Evolutionary conservation across 768 basidiomycete species (phyloP).

Genomic region (Thelephora ganbajun): DNA sequence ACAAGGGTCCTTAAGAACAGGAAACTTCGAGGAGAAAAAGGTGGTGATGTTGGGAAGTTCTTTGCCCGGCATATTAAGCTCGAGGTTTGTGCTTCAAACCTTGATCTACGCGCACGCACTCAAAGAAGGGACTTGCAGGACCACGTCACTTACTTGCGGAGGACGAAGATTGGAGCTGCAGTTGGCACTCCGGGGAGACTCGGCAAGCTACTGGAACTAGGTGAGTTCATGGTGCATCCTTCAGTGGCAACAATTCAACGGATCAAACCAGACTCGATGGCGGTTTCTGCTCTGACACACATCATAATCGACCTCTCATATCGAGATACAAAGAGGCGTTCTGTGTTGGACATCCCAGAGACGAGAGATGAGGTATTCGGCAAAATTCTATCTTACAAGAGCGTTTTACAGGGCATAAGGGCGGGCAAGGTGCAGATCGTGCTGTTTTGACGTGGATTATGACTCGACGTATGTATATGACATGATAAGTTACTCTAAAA

Average conservation of each 20-base stretch:
- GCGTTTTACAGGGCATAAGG: constrained; percentile 46
- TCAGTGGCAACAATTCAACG: constrained; percentile 5
- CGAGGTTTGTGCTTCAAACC: constrained; percentile 13
- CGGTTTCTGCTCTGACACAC: constrained; percentile 65
- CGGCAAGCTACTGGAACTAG: constrained; percentile 71
- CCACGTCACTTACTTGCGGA: constrained; percentile 69
- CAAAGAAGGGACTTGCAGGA: constrained; percentile 25
- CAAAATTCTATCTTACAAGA: constrained; percentile 49
- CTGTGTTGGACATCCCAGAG: constrained; percentile 71
- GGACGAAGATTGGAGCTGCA: constrained; percentile 79
- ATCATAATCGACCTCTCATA: constrained; percentile 69
- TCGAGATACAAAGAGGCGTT: constrained; percentile 64
- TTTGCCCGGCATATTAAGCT: constrained; percentile 94
- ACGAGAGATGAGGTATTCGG: constrained; percentile 72
- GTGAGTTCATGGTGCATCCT: constrained; percentile 21
- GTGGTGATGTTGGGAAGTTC: constrained; percentile 86
- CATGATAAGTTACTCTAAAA: constrained; percentile 38
- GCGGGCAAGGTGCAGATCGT: constrained; percentile 72
- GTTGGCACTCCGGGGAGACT: constrained; percentile 88
- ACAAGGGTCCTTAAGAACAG: constrained; percentile 60
- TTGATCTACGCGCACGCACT: too few species aligned
- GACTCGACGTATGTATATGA: constrained; percentile 2
- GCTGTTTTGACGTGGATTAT: constrained; percentile 36
- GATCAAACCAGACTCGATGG: constrained; percentile 43
- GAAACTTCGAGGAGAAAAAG: constrained; percentile 62